These are phyloP conservation scores for Ceratocystis variospora DNA, from an alignment of 2,329 filamentous ascomycete species.

Conservation along the genomic window DNA sequence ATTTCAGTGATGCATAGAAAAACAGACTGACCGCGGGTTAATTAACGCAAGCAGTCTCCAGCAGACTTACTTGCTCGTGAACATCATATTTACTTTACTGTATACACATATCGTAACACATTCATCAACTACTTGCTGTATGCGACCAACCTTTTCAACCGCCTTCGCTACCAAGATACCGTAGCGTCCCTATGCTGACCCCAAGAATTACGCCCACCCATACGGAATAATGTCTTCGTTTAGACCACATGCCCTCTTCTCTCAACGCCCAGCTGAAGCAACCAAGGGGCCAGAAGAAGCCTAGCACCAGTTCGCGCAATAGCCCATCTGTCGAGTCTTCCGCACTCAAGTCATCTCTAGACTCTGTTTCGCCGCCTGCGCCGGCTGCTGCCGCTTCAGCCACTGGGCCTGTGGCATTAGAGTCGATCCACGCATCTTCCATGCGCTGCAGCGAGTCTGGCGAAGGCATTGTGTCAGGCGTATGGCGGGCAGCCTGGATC, in stretches of 20 bases:
- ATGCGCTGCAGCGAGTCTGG: conserved; percentile 60
- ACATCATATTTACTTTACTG: not conserved
- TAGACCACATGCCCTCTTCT: conserved; percentile 76
- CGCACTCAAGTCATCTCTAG: conserved; percentile 26
- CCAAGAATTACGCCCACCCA: conserved; percentile 70
- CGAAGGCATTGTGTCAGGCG: conserved; percentile 77
- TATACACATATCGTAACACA: not conserved
- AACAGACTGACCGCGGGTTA: no score
- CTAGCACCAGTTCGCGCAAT: conserved; percentile 75
- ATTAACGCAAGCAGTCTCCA: no score
- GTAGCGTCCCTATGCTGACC: conserved; percentile 47
- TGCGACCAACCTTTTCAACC: not conserved
- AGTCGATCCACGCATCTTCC: conserved; percentile 86
- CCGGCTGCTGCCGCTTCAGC: conserved; percentile 23
- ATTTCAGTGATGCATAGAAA: not conserved
- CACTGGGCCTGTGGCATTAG: conserved; percentile 34
- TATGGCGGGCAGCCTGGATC: conserved; percentile 68
- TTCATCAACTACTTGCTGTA: conserved; percentile 17
- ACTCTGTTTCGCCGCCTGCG: conserved; percentile 20
- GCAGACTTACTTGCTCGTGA: not conserved
- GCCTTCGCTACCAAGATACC: conserved; percentile 24
- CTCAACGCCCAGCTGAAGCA: conserved; percentile 73
- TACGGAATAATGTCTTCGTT: conserved; percentile 48
- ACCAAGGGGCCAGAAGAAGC: conserved; percentile 89
- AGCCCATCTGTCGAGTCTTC: conserved; percentile 63